A percentile compares a stretch with the other conserved stretches of the same genome.
These are phyloP conservation scores for Cladobotryum protrusum DNA, from an alignment of 2,329 filamentous ascomycete genomes.

Conservation along the genomic window DNA sequence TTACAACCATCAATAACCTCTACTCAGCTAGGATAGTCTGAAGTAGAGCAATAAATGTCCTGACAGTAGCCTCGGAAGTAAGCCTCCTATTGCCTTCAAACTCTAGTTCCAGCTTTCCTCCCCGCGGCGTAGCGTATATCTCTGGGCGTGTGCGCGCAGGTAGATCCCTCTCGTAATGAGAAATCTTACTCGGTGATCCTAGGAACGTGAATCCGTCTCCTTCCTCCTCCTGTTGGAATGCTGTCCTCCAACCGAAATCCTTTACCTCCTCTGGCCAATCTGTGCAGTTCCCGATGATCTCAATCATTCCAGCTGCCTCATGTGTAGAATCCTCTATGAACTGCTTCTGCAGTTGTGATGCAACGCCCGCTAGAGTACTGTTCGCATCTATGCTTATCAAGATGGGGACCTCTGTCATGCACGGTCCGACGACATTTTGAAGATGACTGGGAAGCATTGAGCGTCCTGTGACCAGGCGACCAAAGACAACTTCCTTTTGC, in stretches of 20 bases:
- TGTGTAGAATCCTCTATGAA: constrained; percentile 3
- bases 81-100: constrained; percentile 7
- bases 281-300: constrained; percentile 7
- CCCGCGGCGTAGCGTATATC: constrained; percentile 5
- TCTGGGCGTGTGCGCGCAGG: constrained; percentile 3
- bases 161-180: constrained; percentile 1
- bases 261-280: constrained; percentile 6
- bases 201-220: constrained; percentile 1
- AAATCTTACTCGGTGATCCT: constrained; percentile 1
- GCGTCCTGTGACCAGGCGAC: constrained; percentile 10
- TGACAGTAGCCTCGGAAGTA: not conserved
- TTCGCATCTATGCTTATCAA: not conserved
- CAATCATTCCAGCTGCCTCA: constrained; percentile 4
- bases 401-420: constrained; percentile 6
- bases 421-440: constrained; percentile 10
- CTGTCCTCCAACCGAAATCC: constrained; percentile 8
- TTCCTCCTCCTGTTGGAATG: constrained; percentile 6
- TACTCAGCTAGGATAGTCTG: not conserved
- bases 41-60: not conserved
- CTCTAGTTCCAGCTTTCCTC: constrained; percentile 2
- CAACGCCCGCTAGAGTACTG: not conserved
- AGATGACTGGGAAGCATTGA: constrained; percentile 5
- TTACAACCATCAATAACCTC: too few species aligned
- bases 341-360: constrained; percentile 4
- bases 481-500: constrained; percentile 6